Percentiles rank a stretch among this genome's conserved stretches.
phyloP scores from a whole-genome alignment of 2,329 filamentous ascomycete species.

The Claviceps sp. region DNA sequence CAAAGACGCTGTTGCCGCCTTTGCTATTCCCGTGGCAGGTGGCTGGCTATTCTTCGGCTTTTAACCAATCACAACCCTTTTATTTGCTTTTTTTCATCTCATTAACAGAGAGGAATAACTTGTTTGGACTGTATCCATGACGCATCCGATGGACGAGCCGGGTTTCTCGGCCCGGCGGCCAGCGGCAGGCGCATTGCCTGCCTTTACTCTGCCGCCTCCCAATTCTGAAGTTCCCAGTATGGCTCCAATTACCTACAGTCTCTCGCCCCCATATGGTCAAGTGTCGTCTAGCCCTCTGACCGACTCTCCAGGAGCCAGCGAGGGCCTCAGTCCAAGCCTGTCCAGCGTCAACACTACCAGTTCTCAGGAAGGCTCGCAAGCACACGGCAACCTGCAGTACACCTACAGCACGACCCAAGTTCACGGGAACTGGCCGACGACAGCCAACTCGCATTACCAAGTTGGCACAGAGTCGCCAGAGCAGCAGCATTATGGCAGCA shows the following conservation, averaged over 20 bases:
- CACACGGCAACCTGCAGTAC: constrained; percentile 30
- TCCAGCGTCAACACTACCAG: constrained; percentile 48
- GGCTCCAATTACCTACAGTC: constrained; percentile 11
- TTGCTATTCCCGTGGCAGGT: not conserved
- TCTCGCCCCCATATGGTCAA: constrained; percentile 15
- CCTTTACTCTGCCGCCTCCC: constrained; percentile 23
- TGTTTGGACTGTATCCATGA: not conserved
- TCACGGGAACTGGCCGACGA: constrained; percentile 46
- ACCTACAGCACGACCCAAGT: constrained; percentile 37
- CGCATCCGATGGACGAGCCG: constrained; percentile 15
- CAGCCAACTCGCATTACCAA: constrained; percentile 34
- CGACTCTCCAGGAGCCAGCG: constrained; percentile 35
- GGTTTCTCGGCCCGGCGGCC: constrained; percentile 22
- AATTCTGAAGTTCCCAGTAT: constrained; percentile 24
- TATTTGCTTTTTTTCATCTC: not conserved
- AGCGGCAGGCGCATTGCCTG: constrained; percentile 19
- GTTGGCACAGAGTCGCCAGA: constrained; percentile 31
- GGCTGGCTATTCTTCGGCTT: not conserved
- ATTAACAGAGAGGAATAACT: not conserved
- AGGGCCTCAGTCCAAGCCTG: constrained; percentile 48
- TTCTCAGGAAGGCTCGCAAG: constrained; percentile 40
- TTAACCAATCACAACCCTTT: not conserved
- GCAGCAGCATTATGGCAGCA: constrained; percentile 15
- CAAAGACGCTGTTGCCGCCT: not conserved
- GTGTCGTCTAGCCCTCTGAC: constrained; percentile 19